Conservation (phyloP, 208 protist genomes). For the Trypanosoma theileri region DNA sequence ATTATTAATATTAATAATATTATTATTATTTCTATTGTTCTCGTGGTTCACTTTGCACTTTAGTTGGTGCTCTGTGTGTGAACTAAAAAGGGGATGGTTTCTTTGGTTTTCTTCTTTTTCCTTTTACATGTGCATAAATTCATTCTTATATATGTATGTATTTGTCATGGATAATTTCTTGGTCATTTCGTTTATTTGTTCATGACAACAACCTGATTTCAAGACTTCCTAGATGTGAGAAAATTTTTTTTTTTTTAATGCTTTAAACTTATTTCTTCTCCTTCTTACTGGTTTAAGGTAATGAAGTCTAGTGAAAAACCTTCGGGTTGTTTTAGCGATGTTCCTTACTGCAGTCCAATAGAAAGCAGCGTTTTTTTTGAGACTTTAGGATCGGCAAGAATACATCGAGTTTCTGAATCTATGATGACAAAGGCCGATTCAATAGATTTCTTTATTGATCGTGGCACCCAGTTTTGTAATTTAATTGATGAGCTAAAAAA, state of each 20-base stretch:
- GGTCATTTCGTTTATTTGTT: too few relatives aligned
- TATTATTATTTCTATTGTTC: too few relatives aligned
- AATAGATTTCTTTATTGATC: conserved; percentile 47
- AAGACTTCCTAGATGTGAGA: too few relatives aligned
- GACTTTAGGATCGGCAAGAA: conserved; percentile 33
- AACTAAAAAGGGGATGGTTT: too few relatives aligned
- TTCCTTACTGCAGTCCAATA: conserved; percentile 66
- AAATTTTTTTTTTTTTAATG: conserved; percentile 2
- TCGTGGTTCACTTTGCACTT: too few relatives aligned
- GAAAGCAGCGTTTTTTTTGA: conserved; percentile 70
- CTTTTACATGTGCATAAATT: too few relatives aligned
- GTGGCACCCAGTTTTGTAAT: conserved; percentile 7
- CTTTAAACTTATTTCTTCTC: conserved; percentile 15
- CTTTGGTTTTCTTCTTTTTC: too few relatives aligned
- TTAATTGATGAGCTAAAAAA: background rate
- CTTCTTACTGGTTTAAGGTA: conserved; percentile 7
- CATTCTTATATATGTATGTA: too few relatives aligned
- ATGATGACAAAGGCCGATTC: conserved; percentile 48
- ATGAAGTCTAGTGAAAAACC: conserved; percentile 40
- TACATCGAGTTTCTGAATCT: conserved; percentile 55
- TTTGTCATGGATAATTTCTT: too few relatives aligned
- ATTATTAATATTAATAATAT: too few relatives aligned
- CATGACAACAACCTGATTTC: too few relatives aligned
- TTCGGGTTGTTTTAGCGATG: conserved; percentile 66
- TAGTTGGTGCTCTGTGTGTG: too few relatives aligned